These are phyloP conservation scores for Arthroderma sp. DNA, from an alignment of 2,329 filamentous ascomycete genomes.

Conservation along the genomic window DNA sequence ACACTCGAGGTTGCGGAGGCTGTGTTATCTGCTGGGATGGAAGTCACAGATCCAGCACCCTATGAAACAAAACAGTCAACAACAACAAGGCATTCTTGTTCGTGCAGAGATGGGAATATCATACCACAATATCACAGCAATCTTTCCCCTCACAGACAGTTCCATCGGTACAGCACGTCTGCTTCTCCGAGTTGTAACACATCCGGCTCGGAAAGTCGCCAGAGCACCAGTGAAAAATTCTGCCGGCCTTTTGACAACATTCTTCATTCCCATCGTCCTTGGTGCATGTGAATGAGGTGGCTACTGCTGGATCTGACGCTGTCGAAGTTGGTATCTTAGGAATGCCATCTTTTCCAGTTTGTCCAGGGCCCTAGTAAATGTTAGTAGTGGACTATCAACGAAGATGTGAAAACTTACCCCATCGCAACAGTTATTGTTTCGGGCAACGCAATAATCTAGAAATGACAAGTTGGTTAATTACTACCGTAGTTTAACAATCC, in stretches of 20 bases:
- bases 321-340: not conserved
- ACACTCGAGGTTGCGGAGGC: not conserved
- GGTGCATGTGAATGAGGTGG: conserved; percentile 2
- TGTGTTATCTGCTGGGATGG: not conserved
- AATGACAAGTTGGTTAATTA: not conserved
- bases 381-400: not conserved
- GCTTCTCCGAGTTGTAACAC: conserved; percentile 1
- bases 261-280: conserved; percentile 1
- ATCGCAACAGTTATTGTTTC: conserved; percentile 5
- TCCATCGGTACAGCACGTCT: conserved; percentile 4
- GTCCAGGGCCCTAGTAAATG: conserved; percentile 1
- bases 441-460: conserved; percentile 2
- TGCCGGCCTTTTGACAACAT: conserved; percentile 1
- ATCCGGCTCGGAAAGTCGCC: conserved; percentile 1
- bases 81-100: not conserved
- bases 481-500: not conserved
- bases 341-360: conserved; percentile 1
- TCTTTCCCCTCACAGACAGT: conserved; percentile 3
- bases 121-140: conserved; percentile 5
- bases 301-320: not conserved
- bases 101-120: not conserved
- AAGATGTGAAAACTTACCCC: conserved; percentile 1
- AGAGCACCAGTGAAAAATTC: conserved; percentile 1
- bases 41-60: not conserved
- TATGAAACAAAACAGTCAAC: not conserved